phyloP scores from a whole-genome alignment of 2,329 filamentous ascomycete species.

The Botrytis medusae region DNA sequence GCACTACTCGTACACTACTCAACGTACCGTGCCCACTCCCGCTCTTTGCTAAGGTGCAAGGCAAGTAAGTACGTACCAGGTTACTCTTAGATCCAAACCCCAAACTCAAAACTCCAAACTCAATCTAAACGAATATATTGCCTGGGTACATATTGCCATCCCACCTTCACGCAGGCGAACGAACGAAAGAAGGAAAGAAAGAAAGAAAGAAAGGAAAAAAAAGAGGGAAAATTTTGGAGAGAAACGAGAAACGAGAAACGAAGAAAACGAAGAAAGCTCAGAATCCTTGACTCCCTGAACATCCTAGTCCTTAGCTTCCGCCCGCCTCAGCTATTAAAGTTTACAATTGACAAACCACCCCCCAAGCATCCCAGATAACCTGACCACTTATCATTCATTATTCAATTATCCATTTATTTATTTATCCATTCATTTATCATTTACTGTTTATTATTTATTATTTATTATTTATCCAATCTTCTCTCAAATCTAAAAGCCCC shows the following conservation, averaged over 20 bases:
- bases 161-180: constrained; percentile 1
- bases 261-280: neutral
- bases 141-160: neutral
- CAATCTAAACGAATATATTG: neutral
- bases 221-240: neutral
- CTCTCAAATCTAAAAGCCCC: neutral
- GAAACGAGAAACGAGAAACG: constrained; percentile 1
- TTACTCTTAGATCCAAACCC: neutral
- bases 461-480: neutral
- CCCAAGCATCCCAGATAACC: no score
- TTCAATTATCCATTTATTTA: no score
- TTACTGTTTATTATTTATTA: neutral
- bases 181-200: no score
- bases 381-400: no score
- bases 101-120: neutral
- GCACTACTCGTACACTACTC: constrained; percentile 9
- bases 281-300: neutral
- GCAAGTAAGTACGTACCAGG: neutral
- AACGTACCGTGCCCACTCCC: constrained; percentile 11
- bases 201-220: neutral
- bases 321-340: neutral
- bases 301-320: neutral
- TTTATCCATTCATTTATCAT: no score
- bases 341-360: neutral
- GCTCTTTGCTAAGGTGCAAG: neutral